Evolutionary conservation across 163 green algal species (phyloP), one percentile per base, ranked within the genome.

Genomic region (Picocystis sp.): DNA sequence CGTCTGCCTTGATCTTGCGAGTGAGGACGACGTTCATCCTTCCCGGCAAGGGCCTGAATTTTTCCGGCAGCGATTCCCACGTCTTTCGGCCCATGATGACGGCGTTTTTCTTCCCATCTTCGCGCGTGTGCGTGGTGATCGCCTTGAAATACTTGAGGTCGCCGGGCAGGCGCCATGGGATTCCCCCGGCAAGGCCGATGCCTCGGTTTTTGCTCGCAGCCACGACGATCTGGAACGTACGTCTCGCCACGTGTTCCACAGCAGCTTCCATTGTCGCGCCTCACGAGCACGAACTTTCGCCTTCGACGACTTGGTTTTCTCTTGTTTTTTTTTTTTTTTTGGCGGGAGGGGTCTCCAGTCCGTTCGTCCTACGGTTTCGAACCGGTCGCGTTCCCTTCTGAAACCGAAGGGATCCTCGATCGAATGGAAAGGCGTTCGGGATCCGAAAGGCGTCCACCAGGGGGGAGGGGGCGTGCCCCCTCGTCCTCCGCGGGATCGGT

Each of bases 1-100:
- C 70, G 14, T 65, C 52, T 13, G 46, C 62, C 15, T 22, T 52
- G 2, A 43, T 48, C 5, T 46, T 38, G 14, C 64, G 56, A 15
- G 63, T 64, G 11, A 93, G 76, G 6, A 99, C 81, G 24, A 99
- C 77, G 73, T 99, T 99, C 3, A 97, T 52, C 14, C 92, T 73
- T 3, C 84, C 84, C 2, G 74, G 60, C 8, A 99, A 71, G 1
- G 92, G 92, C 0, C 86, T 64, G 66, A 94, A 95, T 48, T 91
- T 92, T 3, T 52, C 34, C 0, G 92, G 92, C 29, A 99, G 93
- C 15, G 73, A 90, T 25, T 97, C 81, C 83, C 87, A 99, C 0
- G 91, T 99, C 47, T 83, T 89, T 11, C 90, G 72, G 19, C 89
- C 90, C 90, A 98, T 98, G 57, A 78, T 43, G 25, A 78, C 71